Base-by-base conservation (phyloP, 2,329 filamentous ascomycete genomes). In the Lizonia empirigonia region DNA sequence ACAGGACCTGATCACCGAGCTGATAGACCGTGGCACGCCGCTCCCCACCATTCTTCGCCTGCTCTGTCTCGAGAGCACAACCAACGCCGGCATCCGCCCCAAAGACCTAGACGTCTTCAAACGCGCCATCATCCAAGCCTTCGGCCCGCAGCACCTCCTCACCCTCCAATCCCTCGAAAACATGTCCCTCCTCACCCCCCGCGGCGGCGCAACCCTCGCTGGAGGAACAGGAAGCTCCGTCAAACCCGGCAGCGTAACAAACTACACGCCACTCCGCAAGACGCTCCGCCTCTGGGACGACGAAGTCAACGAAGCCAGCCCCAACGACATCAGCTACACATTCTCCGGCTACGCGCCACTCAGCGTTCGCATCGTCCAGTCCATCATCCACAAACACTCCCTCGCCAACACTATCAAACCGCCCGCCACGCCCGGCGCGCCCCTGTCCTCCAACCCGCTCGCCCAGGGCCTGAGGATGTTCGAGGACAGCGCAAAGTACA, bases 291-390 rank as follows among this genome's bases (percentile, higher is more conserved):
- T 99, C 13, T 96, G 97, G 69, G 88, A 97, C 48, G 94, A 99
- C 70, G 94, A 97, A 70, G 93, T 99, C 30, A 92, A 96, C 68
- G 94, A 99, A 73, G 87, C 94, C 52, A 89, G 95, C 37, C 94
- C 94, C 2, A 90, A 94, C 65, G 94, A 99, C 64, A 87, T 97
- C 55, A 89, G 92, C n/a, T 99, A 99, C 67, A 92, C 97, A 9
- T 99, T 97, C 75, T 96, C 90, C 58, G 95, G 94, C 44, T 99
- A 97, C 69, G 94, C 95, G 4, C 95, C 94, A 0, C 82, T 99
- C 10, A 96, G 90, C 35, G 84, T 97, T 45, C 87, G 94, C 13
- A 83, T 99, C 4, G 88, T 99, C 5, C 95, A 99, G 73, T 94
- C 90, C 69, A 84, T 97, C 40, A 76, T 99, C 38, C 92, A 97